phyloP scores from a whole-genome alignment of 2,329 filamentous ascomycete species.

The Akanthomyces lecanii region DNA sequence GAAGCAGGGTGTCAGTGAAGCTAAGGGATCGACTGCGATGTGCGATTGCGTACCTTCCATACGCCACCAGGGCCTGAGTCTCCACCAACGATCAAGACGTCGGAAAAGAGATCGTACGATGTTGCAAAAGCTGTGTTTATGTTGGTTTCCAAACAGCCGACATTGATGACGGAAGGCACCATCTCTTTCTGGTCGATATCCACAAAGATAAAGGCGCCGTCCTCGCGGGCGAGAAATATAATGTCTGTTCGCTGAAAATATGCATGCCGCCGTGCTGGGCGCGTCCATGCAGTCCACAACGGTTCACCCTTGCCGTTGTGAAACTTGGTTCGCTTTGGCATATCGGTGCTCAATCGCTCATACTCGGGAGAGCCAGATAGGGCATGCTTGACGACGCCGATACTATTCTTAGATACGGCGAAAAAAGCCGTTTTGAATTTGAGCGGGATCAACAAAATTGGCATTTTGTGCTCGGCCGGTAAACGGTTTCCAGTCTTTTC shows the following conservation, averaged over 20 bases:
- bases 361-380: constrained; percentile 48
- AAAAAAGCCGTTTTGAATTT: constrained; percentile 68
- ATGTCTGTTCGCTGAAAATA: constrained; percentile 66
- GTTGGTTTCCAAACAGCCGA: constrained; percentile 65
- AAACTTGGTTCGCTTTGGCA: constrained; percentile 39
- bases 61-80: constrained; percentile 73
- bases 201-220: constrained; percentile 72
- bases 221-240: constrained; percentile 83
- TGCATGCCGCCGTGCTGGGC: constrained; percentile 62
- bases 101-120: constrained; percentile 62
- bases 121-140: constrained; percentile 80
- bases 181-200: constrained; percentile 59
- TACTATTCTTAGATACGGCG: constrained; percentile 56
- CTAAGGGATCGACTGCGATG: constrained; percentile 13
- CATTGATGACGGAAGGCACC: constrained; percentile 50
- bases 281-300: constrained; percentile 80
- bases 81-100: constrained; percentile 77
- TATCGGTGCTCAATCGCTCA: constrained; percentile 39
- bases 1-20: constrained; percentile 8
- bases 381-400: constrained; percentile 54
- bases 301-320: constrained; percentile 48
- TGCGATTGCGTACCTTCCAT: constrained; percentile 55
- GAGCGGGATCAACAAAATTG: constrained; percentile 67
- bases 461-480: constrained; percentile 52
- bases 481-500: constrained; percentile 49